Base-by-base conservation (phyloP, 2,329 filamentous ascomycete species). In the Diaporthe destruens region DNA sequence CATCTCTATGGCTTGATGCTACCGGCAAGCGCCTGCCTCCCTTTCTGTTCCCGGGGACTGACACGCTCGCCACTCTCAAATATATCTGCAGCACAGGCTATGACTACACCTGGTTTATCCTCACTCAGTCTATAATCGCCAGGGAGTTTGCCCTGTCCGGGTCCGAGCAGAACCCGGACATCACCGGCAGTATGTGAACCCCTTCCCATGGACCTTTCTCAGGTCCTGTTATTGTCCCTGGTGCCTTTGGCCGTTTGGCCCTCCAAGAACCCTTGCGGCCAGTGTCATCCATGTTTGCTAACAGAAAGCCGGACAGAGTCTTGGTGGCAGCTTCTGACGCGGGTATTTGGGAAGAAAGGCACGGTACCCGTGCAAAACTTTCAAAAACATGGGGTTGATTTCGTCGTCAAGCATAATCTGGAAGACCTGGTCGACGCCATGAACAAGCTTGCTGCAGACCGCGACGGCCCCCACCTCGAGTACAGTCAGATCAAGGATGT, bases 81-180 rank as follows among this genome's bases (percentile, higher is more conserved):
- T 80, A 90, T 76, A 91, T 91, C 74, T 89, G 88, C 82, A 80
- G 79, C 75, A 91, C 89, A 0, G 89, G 89, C 0, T 87, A 90
- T 80, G 88, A 90, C 78, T 91, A 91, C 81, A 87, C 86, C 2
- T 91, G 89, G 89, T 91, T 91, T 80, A 84, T 91, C 70, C 84
- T 89, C 2, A 84, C 89, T 78, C 87, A 88, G 74, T 81, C 80
- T 77, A 91, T 91, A 76, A 87, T 91, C 59, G 87, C 87, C n/a
- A 84, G 86, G 25, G 89, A 91, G 79, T 91, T 91, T 72, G 88
- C 87, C 16, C 85, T 91, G 0, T 91, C 89, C 0, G 89, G 89
- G 11, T 90, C 88, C 0, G 89, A 91, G 80, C 89, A 91, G 81
- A 91, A 91, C 80, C 88, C 88, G 0, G 89, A 91, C 75, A 75